Evolutionary conservation across 495 filamentous ascomycete species (phyloP).

Genomic region (Penicillium ochrochloron): DNA sequence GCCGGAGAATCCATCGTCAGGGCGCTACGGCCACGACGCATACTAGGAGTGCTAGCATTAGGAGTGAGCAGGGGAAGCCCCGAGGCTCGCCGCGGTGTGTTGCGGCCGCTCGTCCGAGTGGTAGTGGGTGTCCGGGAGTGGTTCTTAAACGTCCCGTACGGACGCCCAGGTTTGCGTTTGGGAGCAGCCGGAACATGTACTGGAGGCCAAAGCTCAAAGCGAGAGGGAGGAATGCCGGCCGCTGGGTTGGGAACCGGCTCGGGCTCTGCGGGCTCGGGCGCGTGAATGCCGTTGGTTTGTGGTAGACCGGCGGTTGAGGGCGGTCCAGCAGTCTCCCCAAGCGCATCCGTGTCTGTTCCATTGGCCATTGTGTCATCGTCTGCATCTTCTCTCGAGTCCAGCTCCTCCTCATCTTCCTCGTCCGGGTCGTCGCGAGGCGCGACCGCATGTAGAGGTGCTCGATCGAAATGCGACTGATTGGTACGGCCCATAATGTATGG

Average conservation of each 20-base stretch:
- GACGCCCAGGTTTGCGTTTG: conserved; percentile 54
- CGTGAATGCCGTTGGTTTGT: conserved; percentile 40
- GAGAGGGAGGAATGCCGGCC: conserved; percentile 68
- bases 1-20: conserved; percentile 38
- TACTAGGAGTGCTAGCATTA: conserved; percentile 26
- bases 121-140: conserved; percentile 34
- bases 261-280: conserved; percentile 15
- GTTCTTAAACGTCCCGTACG: conserved; percentile 36
- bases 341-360: conserved; percentile 23
- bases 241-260: conserved; percentile 34
- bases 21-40: conserved; percentile 48
- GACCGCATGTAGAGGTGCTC: conserved; percentile 82
- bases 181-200: conserved; percentile 59
- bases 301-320: conserved; percentile 42
- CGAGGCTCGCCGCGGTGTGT: conserved; percentile 43
- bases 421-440: conserved; percentile 75
- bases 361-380: conserved; percentile 33
- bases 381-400: conserved; percentile 42
- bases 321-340: conserved; percentile 42
- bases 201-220: conserved; percentile 86
- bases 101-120: conserved; percentile 41
- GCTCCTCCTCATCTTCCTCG: conserved; percentile 64
- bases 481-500: conserved; percentile 93
- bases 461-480: conserved; percentile 82
- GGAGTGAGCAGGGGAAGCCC: conserved; percentile 37